Conservation (phyloP, 495 filamentous ascomycete species). For the Aspergillus cristatus region DNA sequence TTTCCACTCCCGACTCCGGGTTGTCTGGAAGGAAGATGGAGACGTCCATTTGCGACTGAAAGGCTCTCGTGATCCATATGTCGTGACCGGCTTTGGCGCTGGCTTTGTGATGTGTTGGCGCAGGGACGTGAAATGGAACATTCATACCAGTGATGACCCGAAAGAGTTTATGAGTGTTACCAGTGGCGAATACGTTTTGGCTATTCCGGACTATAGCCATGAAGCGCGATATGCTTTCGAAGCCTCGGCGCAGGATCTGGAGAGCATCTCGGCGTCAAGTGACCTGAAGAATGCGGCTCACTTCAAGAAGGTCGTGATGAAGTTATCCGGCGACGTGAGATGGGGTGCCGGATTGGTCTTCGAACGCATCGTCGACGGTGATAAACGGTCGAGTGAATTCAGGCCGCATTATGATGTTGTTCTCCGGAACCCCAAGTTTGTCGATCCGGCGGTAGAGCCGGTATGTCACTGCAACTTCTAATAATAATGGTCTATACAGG, state of each 20-base stretch:
- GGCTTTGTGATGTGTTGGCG: conserved; percentile 98
- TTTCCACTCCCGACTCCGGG: conserved; percentile 84
- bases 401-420: conserved; percentile 87
- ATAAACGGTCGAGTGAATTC: conserved; percentile 73
- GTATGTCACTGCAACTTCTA: too few species aligned
- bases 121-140: conserved; percentile 77
- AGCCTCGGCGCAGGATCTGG: conserved; percentile 47
- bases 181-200: conserved; percentile 87
- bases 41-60: conserved; percentile 94
- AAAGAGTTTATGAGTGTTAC: conserved; percentile 91
- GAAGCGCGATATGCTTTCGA: conserved; percentile 64
- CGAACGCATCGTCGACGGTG: conserved; percentile 61
- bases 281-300: conserved; percentile 63
- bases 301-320: conserved; percentile 98
- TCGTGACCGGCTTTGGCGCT: conserved; percentile 83
- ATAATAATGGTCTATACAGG: too few species aligned
- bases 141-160: conserved; percentile 74
- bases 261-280: conserved; percentile 52
- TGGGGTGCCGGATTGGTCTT: conserved; percentile 89
- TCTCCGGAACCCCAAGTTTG: conserved; percentile 66
- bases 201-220: conserved; percentile 85
- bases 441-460: conserved; percentile 45
- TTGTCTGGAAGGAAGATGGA: conserved; percentile 89
- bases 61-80: conserved; percentile 84
- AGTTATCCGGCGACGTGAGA: conserved; percentile 87